Evolutionary conservation across 2,329 filamentous ascomycete genomes (phyloP).

Genomic region (Pseudohalonectria lignicola): DNA sequence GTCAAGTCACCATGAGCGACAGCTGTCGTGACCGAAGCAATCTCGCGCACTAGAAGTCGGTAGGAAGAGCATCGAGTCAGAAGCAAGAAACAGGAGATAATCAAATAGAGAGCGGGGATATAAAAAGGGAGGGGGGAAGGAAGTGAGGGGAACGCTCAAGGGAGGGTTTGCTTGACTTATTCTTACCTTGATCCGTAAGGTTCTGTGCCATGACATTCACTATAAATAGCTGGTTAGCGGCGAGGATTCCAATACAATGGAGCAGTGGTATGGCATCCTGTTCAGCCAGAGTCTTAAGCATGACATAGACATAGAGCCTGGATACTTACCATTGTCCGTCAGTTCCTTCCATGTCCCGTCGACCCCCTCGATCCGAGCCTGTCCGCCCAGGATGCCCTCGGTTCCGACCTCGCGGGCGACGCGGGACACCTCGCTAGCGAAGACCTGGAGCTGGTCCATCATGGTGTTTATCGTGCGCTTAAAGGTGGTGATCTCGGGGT

Average conservation of each 20-base stretch:
- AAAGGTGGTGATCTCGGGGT: conserved; percentile 95
- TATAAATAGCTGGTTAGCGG: conserved; percentile 21
- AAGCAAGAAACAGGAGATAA: neutral
- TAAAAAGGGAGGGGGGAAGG: too few relatives aligned
- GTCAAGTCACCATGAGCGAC: conserved; percentile 75
- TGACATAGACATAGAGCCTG: neutral
- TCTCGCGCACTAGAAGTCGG: conserved; percentile 70
- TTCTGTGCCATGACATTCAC: conserved; percentile 81
- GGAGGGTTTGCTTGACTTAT: too few relatives aligned
- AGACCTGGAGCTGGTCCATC: conserved; percentile 96
- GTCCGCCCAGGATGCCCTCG: conserved; percentile 85
- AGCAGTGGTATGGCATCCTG: neutral
- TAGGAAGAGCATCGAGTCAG: too few relatives aligned
- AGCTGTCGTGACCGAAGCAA: conserved; percentile 73
- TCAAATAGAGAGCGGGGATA: neutral
- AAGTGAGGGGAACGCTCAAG: too few relatives aligned
- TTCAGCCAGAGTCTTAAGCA: neutral
- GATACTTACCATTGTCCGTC: conserved; percentile 61
- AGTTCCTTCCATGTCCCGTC: conserved; percentile 97
- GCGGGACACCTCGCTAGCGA: conserved; percentile 90
- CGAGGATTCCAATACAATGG: neutral
- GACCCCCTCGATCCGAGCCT: conserved; percentile 87
- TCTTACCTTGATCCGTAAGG: conserved; percentile 61
- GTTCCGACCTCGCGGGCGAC: conserved; percentile 94
- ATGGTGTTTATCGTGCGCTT: conserved; percentile 98